Evolutionary conservation across 805 yeast species (phyloP).

Genomic region (Sugiyamaella qingdaonensis): DNA sequence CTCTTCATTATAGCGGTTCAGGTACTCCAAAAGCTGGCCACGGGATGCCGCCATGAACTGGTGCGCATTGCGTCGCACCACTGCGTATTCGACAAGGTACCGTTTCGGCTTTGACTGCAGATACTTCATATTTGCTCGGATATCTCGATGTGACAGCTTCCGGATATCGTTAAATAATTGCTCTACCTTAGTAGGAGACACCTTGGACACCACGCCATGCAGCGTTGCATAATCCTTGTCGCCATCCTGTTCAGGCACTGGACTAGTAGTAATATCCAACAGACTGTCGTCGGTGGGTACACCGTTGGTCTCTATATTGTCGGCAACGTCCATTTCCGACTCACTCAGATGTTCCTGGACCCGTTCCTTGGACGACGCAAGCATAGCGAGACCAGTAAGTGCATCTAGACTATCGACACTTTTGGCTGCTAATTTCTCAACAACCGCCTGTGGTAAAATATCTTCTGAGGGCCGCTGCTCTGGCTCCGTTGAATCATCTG

Average conservation of each 20-base stretch:
- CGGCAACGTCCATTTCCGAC: too few relatives aligned
- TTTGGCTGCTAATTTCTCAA: too few relatives aligned
- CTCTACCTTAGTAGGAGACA: constrained; percentile 5
- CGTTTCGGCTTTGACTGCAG: constrained; percentile 2
- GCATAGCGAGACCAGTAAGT: constrained; percentile 1
- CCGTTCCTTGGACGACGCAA: background rate
- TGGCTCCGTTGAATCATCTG: too few relatives aligned
- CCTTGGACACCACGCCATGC: too few relatives aligned
- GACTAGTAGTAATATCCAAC: too few relatives aligned
- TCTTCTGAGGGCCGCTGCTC: too few relatives aligned
- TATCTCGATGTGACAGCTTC: constrained; percentile 9
- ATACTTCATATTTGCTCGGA: constrained; percentile 16
- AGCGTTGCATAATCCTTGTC: too few relatives aligned
- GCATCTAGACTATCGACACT: background rate
- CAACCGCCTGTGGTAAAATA: too few relatives aligned
- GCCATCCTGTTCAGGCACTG: too few relatives aligned
- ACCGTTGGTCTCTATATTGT: too few relatives aligned
- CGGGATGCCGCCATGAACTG: background rate
- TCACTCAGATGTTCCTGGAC: background rate
- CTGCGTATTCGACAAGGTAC: constrained; percentile 6
- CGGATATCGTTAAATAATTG: constrained; percentile 19
- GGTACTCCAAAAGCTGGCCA: constrained; percentile 4
- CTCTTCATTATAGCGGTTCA: background rate
- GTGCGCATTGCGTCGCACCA: constrained; percentile 1
- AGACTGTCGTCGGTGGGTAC: too few relatives aligned